These are phyloP conservation scores for Bidens hawaiensis DNA, from an alignment of 140 eudicot genomes.

Conservation along the genomic window DNA sequence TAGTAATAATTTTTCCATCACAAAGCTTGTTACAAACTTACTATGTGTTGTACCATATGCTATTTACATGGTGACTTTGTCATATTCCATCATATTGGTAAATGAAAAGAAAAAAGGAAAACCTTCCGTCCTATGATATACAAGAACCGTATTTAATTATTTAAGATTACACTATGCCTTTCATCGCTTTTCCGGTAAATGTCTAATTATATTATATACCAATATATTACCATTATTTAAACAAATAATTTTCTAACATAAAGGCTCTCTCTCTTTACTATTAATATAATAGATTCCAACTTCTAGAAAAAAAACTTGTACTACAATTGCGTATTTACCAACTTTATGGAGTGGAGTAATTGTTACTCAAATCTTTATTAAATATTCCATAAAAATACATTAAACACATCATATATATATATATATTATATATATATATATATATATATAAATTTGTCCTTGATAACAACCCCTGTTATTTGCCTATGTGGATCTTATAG, in stretches of 20 bases:
- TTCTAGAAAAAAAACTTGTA: neutral
- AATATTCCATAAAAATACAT: neutral
- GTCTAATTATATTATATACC: neutral
- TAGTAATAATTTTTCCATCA: neutral
- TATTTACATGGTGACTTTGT: neutral
- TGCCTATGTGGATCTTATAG: no score
- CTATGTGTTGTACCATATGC: neutral
- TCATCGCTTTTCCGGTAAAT: neutral
- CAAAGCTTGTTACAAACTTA: neutral
- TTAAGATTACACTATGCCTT: slow-evolving; percentile 1
- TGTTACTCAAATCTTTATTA: neutral
- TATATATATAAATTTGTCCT: no score
- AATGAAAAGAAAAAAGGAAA: neutral
- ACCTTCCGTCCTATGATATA: neutral
- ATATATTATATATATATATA: no score
- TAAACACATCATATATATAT: no score
- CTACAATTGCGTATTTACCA: neutral
- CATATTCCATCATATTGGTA: neutral
- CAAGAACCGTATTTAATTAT: slow-evolving; percentile 2
- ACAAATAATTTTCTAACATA: neutral
- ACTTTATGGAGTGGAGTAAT: slow-evolving; percentile 1
- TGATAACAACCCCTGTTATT: no score
- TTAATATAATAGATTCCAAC: neutral
- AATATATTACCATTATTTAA: neutral
- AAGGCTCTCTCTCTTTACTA: neutral